Base-by-base conservation (phyloP, 1,284 basidiomycete genomes). In the Somion occarium region DNA sequence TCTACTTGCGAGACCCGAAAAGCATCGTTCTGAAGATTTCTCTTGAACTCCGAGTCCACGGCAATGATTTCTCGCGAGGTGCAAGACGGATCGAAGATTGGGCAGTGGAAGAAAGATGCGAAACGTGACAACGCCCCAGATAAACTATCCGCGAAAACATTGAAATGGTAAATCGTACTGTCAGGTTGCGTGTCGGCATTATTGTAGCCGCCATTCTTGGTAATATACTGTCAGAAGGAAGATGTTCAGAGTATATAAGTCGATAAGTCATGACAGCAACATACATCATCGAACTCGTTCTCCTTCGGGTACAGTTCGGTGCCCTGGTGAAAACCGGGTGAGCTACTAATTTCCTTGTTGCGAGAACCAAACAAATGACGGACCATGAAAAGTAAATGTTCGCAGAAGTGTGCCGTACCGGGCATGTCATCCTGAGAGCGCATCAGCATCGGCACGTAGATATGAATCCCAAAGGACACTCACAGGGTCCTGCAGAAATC, bases 21-120 rank as follows among this genome's bases (percentile, higher is more conserved):
- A 64, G 88, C 74, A 67, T 99, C 96, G n/a, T 75, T 76, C 70
- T 98, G 96, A 48, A 93, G 80, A 65, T 99, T 99, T 76, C 98
- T 99, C 75, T 93, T 94, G 78, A 99, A 91, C 67, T 99, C 97
- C 1, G 94, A 98, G 66, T 99, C 90, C 34, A 99, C 97, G 1
- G 97, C 97, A 59, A 94, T 94, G 58, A 98, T 83, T 71, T 99
- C 97, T 43, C 97, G 83, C 49, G 89, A 83, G 0, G 96, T 96
- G 67, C 96, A 96, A 15, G 91, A 92, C 0, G 89, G 82, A 11
- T 91, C 74, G 65, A 99, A 99, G 48, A 97, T 79, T 0, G 97
- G 97, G 38, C 85, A 88, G 60, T 91, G 88, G 73, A 99, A 99
- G 76, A 99, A 99, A 2, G 86, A 88, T 0, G 95, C 79, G 68